phyloP scores from a whole-genome alignment of 148 eudicot genomes.

The Silene conica region DNA sequence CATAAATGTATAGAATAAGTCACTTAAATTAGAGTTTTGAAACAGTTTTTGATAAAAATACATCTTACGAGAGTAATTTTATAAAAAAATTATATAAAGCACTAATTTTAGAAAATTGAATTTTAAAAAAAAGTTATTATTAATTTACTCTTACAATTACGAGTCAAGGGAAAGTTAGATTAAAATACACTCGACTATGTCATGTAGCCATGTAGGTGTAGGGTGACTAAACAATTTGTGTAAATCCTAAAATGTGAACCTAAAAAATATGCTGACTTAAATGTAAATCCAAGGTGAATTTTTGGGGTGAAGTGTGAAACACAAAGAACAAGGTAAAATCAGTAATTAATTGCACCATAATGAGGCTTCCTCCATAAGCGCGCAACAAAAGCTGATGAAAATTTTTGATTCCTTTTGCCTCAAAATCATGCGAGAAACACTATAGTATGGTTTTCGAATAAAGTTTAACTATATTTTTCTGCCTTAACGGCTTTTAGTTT shows the following conservation, averaged over 20 bases:
- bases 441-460: slow-evolving; percentile 24
- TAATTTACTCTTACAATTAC: too few species aligned
- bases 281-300: slow-evolving; percentile 29
- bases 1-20: too few species aligned
- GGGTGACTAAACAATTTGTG: too few species aligned
- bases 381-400: slow-evolving; percentile 30
- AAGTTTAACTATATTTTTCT: neutral
- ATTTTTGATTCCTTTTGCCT: slow-evolving; percentile 41
- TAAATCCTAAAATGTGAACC: neutral
- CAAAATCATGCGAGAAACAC: slow-evolving; percentile 36
- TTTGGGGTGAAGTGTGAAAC: slow-evolving; percentile 34
- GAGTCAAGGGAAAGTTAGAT: too few species aligned
- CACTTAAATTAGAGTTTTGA: too few species aligned
- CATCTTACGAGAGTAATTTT: too few species aligned
- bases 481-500: neutral
- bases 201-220: too few species aligned
- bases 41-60: too few species aligned
- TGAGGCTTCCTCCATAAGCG: slow-evolving; percentile 25
- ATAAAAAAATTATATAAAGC: too few species aligned
- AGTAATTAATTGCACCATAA: slow-evolving; percentile 45
- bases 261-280: slow-evolving; percentile 22
- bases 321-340: slow-evolving; percentile 28
- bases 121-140: too few species aligned
- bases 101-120: too few species aligned
- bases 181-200: too few species aligned